A percentile compares a stretch with the other conserved stretches of the same genome.
Evolutionary conservation across 2,329 filamentous ascomycete species (phyloP).

Genomic region (Alternaria sp.): DNA sequence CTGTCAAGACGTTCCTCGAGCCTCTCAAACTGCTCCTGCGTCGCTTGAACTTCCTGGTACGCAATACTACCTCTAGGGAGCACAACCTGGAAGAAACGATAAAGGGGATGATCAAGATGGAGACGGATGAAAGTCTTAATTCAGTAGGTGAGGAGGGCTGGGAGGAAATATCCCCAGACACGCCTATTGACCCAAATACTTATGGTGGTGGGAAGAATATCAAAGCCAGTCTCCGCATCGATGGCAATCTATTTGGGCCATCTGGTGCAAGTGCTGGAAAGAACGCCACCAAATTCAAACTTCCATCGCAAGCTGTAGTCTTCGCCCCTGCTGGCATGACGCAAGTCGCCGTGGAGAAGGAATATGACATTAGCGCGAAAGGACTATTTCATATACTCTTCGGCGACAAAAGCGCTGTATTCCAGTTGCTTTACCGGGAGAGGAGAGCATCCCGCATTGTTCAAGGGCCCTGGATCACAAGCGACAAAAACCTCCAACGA

Average conservation of each 20-base stretch:
- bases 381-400: conserved; percentile 96
- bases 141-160: conserved; percentile 87
- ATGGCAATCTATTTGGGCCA: conserved; percentile 65
- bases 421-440: conserved; percentile 88
- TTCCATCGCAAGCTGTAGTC: conserved; percentile 80
- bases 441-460: conserved; percentile 63
- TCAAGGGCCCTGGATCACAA: conserved; percentile 82
- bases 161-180: conserved; percentile 77
- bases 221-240: conserved; percentile 67
- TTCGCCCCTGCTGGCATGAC: conserved; percentile 87
- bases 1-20: conserved; percentile 92
- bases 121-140: conserved; percentile 62
- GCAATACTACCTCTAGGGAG: conserved; percentile 77
- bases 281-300: conserved; percentile 75
- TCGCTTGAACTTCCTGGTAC: conserved; percentile 84
- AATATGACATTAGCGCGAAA: conserved; percentile 92
- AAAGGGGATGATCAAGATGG: conserved; percentile 76
- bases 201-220: conserved; percentile 60
- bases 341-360: conserved; percentile 75
- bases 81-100: conserved; percentile 76
- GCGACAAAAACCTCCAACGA: conserved; percentile 74
- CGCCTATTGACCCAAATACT: conserved; percentile 63
- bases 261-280: conserved; percentile 51
- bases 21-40: conserved; percentile 82
- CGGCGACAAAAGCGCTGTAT: conserved; percentile 93